Base-by-base conservation (phyloP, 306 rosid species). In the Corylus avellana region DNA sequence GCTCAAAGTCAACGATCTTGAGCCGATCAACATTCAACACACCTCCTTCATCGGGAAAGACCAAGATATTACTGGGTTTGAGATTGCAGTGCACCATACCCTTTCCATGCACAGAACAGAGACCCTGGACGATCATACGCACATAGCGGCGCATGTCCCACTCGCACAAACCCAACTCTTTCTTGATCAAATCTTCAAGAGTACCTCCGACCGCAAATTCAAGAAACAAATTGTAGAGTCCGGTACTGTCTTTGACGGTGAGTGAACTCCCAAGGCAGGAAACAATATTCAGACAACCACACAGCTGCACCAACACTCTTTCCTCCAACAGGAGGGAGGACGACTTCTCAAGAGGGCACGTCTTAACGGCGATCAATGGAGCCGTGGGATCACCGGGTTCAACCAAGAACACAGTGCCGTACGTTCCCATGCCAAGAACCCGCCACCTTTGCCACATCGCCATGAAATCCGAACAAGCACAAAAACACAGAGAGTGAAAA, bases 1-100 rank as follows among this genome's bases (percentile, higher is more conserved):
- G 4, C 11, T 73, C 64, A 22, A 76, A 76, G 22, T 64, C 73
- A 1, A 66, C 50, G 14, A 77, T 77, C 74, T 77, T 77, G 12
- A 76, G 3, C 46, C 37, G 42, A 58, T 75, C 8, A 3, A 0
- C 0, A 11, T 5, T 20, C 3, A n/a, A 16, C 35, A 29, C 32
- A 29, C 10, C 8, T 64, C 22, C 56, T 35, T 50, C 12, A 1
- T 29, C 29, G 8, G 49, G 63, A 50, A 63, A 76, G 13, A 76
- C 39, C n/a, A 76, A 72, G 1, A 76, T 32, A 12, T 76, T 76
- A 6, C 35, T 32, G 0, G 63, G 80, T 13, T 76, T 76, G 29
- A 76, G 13, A 66, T 64, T 50, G 35, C 74, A 77, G 12, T 77
- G 80, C 4, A 66, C 74, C 0, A 76, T 5, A 4, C 56, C 56